Percentiles rank a stretch among this genome's conserved stretches.
Conservation (phyloP, 2,329 filamentous ascomycete genomes). For the Blastomyces parvus region DNA sequence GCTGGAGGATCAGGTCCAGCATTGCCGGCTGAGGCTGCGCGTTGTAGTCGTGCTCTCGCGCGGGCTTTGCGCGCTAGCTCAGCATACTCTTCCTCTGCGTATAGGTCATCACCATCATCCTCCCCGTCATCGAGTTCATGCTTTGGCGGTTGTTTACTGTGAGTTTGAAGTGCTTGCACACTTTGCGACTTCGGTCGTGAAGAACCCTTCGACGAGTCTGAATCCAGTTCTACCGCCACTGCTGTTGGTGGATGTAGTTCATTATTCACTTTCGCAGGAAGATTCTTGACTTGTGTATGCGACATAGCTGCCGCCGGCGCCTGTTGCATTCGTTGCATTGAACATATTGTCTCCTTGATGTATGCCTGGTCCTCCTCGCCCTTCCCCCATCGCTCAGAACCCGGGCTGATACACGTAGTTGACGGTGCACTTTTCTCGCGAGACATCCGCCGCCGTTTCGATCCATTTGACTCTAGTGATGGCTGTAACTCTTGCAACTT, state of each 20-base stretch:
- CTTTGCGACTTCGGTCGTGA: not conserved
- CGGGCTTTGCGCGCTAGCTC: slow-evolving; percentile 36
- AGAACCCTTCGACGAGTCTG: not conserved
- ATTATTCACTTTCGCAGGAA: not conserved
- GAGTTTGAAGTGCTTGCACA: not conserved
- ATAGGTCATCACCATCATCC: slow-evolving; percentile 21
- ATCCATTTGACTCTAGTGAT: slow-evolving; percentile 5
- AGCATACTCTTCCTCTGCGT: slow-evolving; percentile 32
- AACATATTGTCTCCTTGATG: not conserved
- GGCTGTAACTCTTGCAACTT: not conserved
- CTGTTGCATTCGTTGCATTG: not conserved
- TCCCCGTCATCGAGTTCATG: slow-evolving; percentile 6
- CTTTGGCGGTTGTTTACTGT: not conserved
- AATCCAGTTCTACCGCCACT: not conserved
- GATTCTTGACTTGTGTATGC: not conserved
- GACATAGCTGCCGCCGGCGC: not conserved
- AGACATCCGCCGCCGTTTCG: slow-evolving; percentile 21
- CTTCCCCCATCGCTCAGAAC: not conserved
- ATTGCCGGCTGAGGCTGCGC: slow-evolving; percentile 6
- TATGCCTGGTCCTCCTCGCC: not conserved
- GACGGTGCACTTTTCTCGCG: slow-evolving; percentile 11
- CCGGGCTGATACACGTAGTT: no score
- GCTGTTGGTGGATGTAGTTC: not conserved
- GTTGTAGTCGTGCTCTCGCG: slow-evolving; percentile 25
- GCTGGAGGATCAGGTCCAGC: slow-evolving; percentile 4